These are phyloP conservation scores for Solanum hybrid DNA, from an alignment of 305 asterid genomes.

Conservation along the genomic window DNA sequence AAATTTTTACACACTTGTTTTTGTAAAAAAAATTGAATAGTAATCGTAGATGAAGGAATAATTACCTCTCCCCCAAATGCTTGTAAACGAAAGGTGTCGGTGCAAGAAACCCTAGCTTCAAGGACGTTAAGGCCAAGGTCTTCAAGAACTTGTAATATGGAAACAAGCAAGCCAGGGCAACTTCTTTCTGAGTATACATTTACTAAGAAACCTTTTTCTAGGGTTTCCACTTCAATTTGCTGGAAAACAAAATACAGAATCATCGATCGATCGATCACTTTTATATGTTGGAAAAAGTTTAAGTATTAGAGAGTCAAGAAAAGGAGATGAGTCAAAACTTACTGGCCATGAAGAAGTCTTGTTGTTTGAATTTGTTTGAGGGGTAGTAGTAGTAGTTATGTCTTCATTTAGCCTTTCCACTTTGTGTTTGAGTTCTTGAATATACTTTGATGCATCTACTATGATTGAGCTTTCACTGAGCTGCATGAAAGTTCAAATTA, in stretches of 20 bases:
- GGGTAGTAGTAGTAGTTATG: constrained; percentile 22
- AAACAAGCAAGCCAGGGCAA: constrained; percentile 67
- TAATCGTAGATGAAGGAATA: neutral
- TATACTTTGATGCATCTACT: constrained; percentile 65
- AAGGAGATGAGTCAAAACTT: neutral
- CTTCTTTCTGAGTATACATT: constrained; percentile 49
- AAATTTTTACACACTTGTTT: neutral
- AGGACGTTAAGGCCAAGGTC: constrained; percentile 64
- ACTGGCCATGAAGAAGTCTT: constrained; percentile 41
- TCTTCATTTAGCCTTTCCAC: constrained; percentile 60
- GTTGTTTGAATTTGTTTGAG: constrained; percentile 26
- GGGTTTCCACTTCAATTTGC: constrained; percentile 72
- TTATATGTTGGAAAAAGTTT: neutral
- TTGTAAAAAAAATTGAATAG: neutral
- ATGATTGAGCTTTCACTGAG: constrained; percentile 57
- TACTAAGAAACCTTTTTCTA: constrained; percentile 65
- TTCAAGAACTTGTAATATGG: constrained; percentile 64
- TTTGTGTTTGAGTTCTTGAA: constrained; percentile 63
- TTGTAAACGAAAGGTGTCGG: constrained; percentile 54
- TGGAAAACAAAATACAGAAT: constrained; percentile 13
- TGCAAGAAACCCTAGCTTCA: constrained; percentile 94
- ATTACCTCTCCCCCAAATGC: constrained; percentile 75
- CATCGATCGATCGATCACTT: neutral
- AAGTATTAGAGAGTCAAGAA: neutral
- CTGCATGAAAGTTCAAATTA: constrained; percentile 21